These are phyloP conservation scores for Saccharum spontaneum DNA, from an alignment of 176 grass and related monocot genomes.

Conservation along the genomic window DNA sequence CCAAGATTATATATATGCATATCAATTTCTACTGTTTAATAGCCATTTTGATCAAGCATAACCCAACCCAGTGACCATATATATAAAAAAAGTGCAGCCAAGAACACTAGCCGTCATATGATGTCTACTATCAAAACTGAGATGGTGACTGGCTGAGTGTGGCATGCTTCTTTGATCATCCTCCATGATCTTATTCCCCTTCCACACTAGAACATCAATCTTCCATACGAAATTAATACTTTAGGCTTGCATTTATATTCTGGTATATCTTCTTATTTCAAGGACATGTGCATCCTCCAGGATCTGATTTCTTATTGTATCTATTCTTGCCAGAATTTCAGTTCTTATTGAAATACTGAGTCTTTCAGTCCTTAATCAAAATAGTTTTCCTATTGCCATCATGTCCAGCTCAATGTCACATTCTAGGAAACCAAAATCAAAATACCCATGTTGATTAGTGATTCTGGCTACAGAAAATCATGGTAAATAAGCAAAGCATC, in stretches of 20 bases:
- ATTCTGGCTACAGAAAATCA: neutral
- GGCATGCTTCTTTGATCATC: neutral
- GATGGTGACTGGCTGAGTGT: neutral
- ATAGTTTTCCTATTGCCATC: neutral
- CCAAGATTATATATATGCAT: neutral
- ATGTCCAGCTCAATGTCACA: neutral
- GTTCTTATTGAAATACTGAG: neutral
- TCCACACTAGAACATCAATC: neutral
- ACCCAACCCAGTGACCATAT: neutral
- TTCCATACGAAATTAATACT: neutral
- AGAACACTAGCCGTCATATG: neutral
- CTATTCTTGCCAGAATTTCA: neutral
- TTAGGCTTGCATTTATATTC: neutral
- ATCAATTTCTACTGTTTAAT: neutral
- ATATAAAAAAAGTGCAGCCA: neutral
- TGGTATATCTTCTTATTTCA: neutral
- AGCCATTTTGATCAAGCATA: neutral
- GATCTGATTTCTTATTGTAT: neutral
- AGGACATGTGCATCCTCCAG: neutral
- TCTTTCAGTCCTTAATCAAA: neutral
- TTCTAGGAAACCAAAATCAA: neutral
- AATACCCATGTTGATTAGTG: neutral
- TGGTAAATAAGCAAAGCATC: neutral
- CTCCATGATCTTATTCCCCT: neutral
- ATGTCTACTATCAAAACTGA: neutral